These are phyloP conservation scores for Haplosporangium gracile DNA, from an alignment of 192 early-diverging fungal genomes.

Conservation along the genomic window DNA sequence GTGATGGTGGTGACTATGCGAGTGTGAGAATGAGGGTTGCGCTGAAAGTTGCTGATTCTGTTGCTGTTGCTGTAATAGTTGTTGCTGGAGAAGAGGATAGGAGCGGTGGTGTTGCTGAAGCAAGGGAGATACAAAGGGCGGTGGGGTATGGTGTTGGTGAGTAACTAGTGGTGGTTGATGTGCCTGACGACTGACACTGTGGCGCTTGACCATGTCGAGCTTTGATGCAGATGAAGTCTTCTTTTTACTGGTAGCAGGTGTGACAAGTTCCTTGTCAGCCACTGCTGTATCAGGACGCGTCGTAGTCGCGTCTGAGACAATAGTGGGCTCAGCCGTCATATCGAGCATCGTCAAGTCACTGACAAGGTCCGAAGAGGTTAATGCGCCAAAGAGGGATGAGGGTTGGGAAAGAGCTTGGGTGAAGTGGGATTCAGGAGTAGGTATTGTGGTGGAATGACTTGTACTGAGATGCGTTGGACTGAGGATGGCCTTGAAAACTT, in stretches of 20 bases:
- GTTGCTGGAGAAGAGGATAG: slow-evolving; percentile 7
- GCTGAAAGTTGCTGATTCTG: not conserved
- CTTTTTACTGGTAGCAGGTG: not conserved
- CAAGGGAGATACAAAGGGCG: slow-evolving; percentile 39
- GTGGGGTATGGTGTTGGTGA: slow-evolving; percentile 49
- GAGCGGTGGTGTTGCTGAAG: slow-evolving; percentile 23
- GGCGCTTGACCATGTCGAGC: slow-evolving; percentile 21
- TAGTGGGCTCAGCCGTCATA: not conserved
- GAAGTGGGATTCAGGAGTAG: not conserved
- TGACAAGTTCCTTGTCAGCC: not conserved
- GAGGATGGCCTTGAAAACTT: slow-evolving; percentile 24
- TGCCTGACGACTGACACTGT: slow-evolving; percentile 50
- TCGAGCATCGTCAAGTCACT: not conserved
- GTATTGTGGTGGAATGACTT: not conserved
- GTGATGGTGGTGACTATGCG: slow-evolving; percentile 7
- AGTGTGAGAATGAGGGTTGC: not conserved
- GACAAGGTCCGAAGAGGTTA: not conserved
- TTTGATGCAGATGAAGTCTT: slow-evolving; percentile 9
- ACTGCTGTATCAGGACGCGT: not conserved
- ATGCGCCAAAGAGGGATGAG: not conserved
- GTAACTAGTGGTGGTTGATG: slow-evolving; percentile 44
- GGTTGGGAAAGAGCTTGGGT: not conserved
- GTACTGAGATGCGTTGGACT: slow-evolving; percentile 16
- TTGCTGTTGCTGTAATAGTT: slow-evolving; percentile 16
- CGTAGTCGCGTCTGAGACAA: not conserved